phyloP scores from a whole-genome alignment of 306 rosid genomes.

The Pyrus pyrifolia region DNA sequence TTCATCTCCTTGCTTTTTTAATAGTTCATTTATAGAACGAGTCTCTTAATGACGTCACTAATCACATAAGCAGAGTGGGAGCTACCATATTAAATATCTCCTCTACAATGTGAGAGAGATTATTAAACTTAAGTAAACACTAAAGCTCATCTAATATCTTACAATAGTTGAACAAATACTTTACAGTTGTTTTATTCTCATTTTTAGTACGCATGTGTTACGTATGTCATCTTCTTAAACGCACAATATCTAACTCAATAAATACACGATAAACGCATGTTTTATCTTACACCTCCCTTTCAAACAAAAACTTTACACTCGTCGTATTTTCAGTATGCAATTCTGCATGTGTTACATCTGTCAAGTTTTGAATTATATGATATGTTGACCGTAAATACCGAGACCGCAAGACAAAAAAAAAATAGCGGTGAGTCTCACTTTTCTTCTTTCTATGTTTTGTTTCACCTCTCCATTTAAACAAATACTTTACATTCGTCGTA shows the following conservation, averaged over 20 bases:
- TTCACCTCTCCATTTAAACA: not conserved
- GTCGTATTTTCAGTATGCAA: too few species aligned
- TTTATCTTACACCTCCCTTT: not conserved
- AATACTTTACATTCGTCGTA: not conserved
- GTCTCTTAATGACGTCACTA: too few species aligned
- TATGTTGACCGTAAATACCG: not conserved
- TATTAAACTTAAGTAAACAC: not conserved
- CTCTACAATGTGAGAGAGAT: not conserved
- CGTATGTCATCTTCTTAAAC: fast-evolving
- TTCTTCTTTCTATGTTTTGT: not conserved
- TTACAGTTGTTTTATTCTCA: not conserved
- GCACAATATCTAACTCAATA: not conserved
- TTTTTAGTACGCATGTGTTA: not conserved
- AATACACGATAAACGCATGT: not conserved
- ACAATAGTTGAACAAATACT: not conserved
- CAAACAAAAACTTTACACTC: too few species aligned
- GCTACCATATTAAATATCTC: not conserved
- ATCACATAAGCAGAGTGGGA: too few species aligned
- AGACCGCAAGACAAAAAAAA: not conserved
- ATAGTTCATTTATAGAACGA: too few species aligned
- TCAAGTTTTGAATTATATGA: not conserved
- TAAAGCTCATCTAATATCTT: not conserved
- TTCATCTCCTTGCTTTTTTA: too few species aligned
- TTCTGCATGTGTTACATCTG: not conserved
- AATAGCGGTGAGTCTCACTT: not conserved